A percentile compares a stretch with the other conserved stretches of the same genome.
These are phyloP conservation scores for Pseudocercospora pini-densiflorae DNA, from an alignment of 2,329 filamentous ascomycete species.

Conservation along the genomic window DNA sequence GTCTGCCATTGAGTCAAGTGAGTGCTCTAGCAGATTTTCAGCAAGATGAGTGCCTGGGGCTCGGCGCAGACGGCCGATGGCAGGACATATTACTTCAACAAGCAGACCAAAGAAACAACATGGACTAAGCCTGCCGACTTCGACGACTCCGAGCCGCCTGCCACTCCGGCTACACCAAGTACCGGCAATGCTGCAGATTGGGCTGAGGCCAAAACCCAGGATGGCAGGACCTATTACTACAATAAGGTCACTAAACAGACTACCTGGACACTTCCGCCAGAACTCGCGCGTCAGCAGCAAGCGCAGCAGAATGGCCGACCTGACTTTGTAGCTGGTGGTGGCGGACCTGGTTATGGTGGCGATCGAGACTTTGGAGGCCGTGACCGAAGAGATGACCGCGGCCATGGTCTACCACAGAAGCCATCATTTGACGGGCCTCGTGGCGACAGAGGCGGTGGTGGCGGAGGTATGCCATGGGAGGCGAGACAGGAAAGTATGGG, in stretches of 20 bases:
- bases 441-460: conserved; percentile 30
- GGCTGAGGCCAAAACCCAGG: conserved; percentile 88
- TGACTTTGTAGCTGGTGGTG: conserved; percentile 63
- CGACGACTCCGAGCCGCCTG: conserved; percentile 57
- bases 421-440: conserved; percentile 39
- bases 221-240: conserved; percentile 90
- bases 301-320: conserved; percentile 30
- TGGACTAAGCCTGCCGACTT: conserved; percentile 89
- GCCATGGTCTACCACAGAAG: conserved; percentile 49
- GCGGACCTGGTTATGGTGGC: conserved; percentile 35
- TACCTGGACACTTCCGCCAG: conserved; percentile 84
- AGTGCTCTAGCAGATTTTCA: neutral
- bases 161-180: conserved; percentile 63
- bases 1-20: neutral
- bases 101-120: conserved; percentile 81
- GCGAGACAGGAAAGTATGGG: conserved; percentile 36
- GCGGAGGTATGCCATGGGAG: conserved; percentile 39
- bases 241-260: conserved; percentile 91
- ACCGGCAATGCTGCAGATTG: conserved; percentile 53
- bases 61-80: conserved; percentile 52
- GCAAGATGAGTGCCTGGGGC: conserved; percentile 36
- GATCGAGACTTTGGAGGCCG: conserved; percentile 33
- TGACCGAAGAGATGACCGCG: conserved; percentile 33
- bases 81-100: conserved; percentile 89
- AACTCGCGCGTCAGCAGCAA: conserved; percentile 24